Conservation (phyloP, 2,329 filamentous ascomycete species). For the Xylariaceae sp. region DNA sequence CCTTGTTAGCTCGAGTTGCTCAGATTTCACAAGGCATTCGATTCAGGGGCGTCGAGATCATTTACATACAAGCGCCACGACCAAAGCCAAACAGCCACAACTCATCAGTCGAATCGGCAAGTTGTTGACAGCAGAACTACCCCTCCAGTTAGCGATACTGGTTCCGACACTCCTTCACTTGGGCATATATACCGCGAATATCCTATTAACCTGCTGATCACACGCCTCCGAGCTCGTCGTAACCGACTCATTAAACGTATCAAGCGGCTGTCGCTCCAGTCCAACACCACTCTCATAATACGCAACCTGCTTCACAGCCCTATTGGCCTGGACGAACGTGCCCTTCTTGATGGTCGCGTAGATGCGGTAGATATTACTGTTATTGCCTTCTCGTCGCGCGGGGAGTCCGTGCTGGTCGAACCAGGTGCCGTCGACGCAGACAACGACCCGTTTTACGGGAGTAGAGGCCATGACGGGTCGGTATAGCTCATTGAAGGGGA, state of each 20-base stretch:
- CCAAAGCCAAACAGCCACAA: slow-evolving; percentile 39
- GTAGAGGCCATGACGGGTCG: slow-evolving; percentile 13
- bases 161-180: too few relatives aligned
- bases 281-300: slow-evolving; percentile 24
- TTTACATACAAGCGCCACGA: slow-evolving; percentile 33
- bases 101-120: slow-evolving; percentile 30
- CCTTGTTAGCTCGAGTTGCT: slow-evolving; percentile 6
- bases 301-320: slow-evolving; percentile 21
- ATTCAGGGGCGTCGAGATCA: background rate
- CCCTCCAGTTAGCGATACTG: slow-evolving; percentile 2
- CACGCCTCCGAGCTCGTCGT: slow-evolving; percentile 17
- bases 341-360: slow-evolving; percentile 20
- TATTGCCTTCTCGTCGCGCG: slow-evolving; percentile 20
- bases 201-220: slow-evolving; percentile 20
- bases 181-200: slow-evolving; percentile 20
- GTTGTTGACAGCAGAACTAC: slow-evolving; percentile 22
- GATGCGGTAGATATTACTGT: slow-evolving; percentile 24
- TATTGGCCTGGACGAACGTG: slow-evolving; percentile 20
- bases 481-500: background rate
- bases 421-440: slow-evolving; percentile 23
- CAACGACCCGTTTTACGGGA: slow-evolving; percentile 23
- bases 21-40: background rate
- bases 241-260: slow-evolving; percentile 21
- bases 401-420: slow-evolving; percentile 19
- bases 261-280: slow-evolving; percentile 16